Evolutionary conservation across 805 yeast genomes (phyloP), one percentile per base, ranked within the genome.

Genomic region (Spathaspora sp.): DNA sequence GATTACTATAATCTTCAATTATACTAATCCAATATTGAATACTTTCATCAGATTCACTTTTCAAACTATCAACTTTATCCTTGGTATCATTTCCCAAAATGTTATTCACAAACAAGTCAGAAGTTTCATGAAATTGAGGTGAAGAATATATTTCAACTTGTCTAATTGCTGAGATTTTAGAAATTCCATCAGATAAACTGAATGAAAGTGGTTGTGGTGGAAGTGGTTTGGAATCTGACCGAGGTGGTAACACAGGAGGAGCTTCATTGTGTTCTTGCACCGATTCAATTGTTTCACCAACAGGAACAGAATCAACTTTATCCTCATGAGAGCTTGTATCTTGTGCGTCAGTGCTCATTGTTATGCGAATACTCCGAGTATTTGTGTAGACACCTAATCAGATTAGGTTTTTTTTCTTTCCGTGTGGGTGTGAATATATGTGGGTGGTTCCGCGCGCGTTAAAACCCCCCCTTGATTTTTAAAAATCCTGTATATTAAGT

Each of bases 41-140:
- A n/a, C 44, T 50, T 18, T 23, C 18, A 16, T 38, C 42, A 10
- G 31, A 32, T 16, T 26, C 43, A 14, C 18, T 28, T 32, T 40
- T 48, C 43, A 28, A 51, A 42, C 12, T 28, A 35, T 18, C 46
- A 46, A 42, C 49, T 44, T 44, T 52, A 48, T 10, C n/a, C 43
- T 44, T 51, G 16, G 40, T 47, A 26, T 58, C 61, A 26, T 43
- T 47, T 20, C 50, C 48, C 16, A 42, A 26, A 2, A 47, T 39
- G 38, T 47, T 52, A 28, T 51, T 31, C 8, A 58, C 47, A 48
- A 67, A 64, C 42, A 61, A 54, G 44, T 67, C 71, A 3, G 65
- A 61, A 10, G 57, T 50, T 49, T 67, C 70, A 50, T 67, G 64
- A 59, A 66, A 55, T 44, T 49, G 55, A 1, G 67, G 66, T 11